Evolutionary conservation across 208 protist genomes (phyloP).

Genomic region (Novymonas esmeraldas): DNA sequence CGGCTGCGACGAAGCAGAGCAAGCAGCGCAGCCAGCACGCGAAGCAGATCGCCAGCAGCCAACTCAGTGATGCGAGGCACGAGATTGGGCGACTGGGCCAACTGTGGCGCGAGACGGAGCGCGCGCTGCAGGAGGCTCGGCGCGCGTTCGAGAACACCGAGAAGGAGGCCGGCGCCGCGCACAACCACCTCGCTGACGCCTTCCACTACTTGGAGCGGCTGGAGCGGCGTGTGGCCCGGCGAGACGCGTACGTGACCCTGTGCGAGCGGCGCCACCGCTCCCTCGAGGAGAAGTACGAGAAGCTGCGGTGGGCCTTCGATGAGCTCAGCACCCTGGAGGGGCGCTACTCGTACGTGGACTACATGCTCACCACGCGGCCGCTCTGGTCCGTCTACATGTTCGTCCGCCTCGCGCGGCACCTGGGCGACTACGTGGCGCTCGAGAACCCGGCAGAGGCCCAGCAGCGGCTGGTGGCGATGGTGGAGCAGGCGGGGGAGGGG

Average conservation of each 20-base stretch:
- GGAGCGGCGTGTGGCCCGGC: constrained; percentile 77
- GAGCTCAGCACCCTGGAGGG: constrained; percentile 75
- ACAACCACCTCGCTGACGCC: constrained; percentile 80
- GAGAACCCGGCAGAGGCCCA: constrained; percentile 23
- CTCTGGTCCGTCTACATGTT: constrained; percentile 81
- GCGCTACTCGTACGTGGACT: constrained; percentile 77
- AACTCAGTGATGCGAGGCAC: constrained; percentile 55
- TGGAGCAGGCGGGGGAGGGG: not conserved
- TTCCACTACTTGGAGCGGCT: constrained; percentile 86
- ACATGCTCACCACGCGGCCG: constrained; percentile 54
- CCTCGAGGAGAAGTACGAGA: constrained; percentile 89
- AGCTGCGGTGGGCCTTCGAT: constrained; percentile 83
- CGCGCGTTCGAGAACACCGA: constrained; percentile 81
- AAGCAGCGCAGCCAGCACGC: constrained; percentile 28
- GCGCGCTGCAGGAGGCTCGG: constrained; percentile 72
- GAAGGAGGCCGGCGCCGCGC: constrained; percentile 69
- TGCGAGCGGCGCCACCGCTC: constrained; percentile 52
- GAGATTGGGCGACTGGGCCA: constrained; percentile 64
- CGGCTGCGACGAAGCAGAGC: constrained; percentile 35
- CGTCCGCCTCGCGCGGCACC: constrained; percentile 57
- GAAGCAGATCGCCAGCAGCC: constrained; percentile 29
- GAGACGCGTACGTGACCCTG: constrained; percentile 63
- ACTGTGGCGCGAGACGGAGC: constrained; percentile 90
- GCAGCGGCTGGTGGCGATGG: constrained; percentile 9
- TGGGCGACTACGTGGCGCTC: constrained; percentile 38